These are phyloP conservation scores for Alternaria incomplexa DNA, from an alignment of 2,329 filamentous ascomycete species.

Conservation along the genomic window DNA sequence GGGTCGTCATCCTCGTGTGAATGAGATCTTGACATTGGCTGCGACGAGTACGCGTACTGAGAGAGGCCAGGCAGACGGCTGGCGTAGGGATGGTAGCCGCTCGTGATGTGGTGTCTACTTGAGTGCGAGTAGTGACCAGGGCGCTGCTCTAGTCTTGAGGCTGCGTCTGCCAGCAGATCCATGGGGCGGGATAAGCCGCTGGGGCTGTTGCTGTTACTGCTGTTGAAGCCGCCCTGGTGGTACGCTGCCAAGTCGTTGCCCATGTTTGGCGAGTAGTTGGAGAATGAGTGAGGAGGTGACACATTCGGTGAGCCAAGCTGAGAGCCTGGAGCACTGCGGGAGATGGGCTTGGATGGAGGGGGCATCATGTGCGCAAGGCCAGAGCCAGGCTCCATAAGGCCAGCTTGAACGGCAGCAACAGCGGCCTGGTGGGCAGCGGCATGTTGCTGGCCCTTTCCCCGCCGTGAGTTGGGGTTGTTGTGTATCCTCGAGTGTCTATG, in stretches of 20 bases:
- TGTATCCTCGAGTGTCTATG: slow-evolving; percentile 91
- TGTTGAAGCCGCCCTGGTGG: slow-evolving; percentile 39
- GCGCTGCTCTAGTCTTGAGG: slow-evolving; percentile 70
- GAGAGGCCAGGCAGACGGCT: slow-evolving; percentile 66
- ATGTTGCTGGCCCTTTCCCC: slow-evolving; percentile 80
- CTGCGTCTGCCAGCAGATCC: slow-evolving; percentile 72
- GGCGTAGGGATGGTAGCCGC: slow-evolving; percentile 55
- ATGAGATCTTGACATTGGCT: slow-evolving; percentile 91
- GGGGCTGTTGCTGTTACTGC: slow-evolving; percentile 50
- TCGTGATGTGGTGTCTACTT: slow-evolving; percentile 49
- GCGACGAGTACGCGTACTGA: slow-evolving; percentile 65
- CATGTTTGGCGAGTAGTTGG: slow-evolving; percentile 64
- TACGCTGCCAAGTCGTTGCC: slow-evolving; percentile 66
- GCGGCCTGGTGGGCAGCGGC: slow-evolving; percentile 65
- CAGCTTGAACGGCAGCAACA: slow-evolving; percentile 58
- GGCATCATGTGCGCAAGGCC: slow-evolving; percentile 73
- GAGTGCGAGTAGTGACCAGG: slow-evolving; percentile 52
- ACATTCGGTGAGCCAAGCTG: slow-evolving; percentile 92
- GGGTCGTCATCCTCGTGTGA: slow-evolving; percentile 84
- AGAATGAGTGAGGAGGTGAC: slow-evolving; percentile 89
- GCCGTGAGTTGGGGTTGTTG: slow-evolving; percentile 96
- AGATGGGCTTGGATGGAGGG: slow-evolving; percentile 73
- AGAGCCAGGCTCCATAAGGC: slow-evolving; percentile 58
- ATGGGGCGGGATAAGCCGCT: slow-evolving; percentile 64
- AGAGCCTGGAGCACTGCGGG: slow-evolving; percentile 86